Evolutionary conservation across 2,329 filamentous ascomycete species (phyloP), one percentile per base, ranked within the genome.

Genomic region (Stagonosporopsis vannaccii): DNA sequence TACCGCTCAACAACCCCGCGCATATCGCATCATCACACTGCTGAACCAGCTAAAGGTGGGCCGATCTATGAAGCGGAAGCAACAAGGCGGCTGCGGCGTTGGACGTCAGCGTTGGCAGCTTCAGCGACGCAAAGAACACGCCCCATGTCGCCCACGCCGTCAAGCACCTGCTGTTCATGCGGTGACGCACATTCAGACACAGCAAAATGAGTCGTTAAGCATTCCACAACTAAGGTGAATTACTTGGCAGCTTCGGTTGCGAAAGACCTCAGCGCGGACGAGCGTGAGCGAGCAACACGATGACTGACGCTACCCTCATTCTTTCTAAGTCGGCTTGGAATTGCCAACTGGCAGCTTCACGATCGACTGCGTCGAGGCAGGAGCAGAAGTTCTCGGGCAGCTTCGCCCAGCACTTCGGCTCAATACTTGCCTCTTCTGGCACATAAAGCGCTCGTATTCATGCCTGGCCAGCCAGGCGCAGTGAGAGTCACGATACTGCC

Each of bases 91-190:
- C 92, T 70, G 95, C 94, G 9, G 90, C 94, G 47, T 87, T 98
- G 72, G 95, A 98, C 74, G 93, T 98, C 72, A 93, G n/a, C n/a
- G n/a, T n/a, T n/a, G n/a, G n/a, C n/a, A n/a, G n/a, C n/a, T n/a
- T n/a, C n/a, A n/a, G n/a, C n/a, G n/a, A n/a, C n/a, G n/a, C n/a
- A n/a, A n/a, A n/a, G n/a, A n/a, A n/a, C n/a, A n/a, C n/a, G n/a
- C n/a, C n/a, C n/a, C n/a, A 96, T 75, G 94, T 96, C 86, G 94
- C 94, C 48, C 95, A 98, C 80, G 93, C 92, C 6, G 92, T 98
- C 51, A 93, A 98, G 81, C 94, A 97, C 84, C 80, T 97, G 62
- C 81, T 99, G 20, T 99, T 99, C 80, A 98, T 99, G 95, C 3
- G 12, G 13, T 6, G 3, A 15, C 30, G 30, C 30, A 15, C 30